Conservation (phyloP, 2,329 filamentous ascomycete genomes). For the Elsinoe australis region DNA sequence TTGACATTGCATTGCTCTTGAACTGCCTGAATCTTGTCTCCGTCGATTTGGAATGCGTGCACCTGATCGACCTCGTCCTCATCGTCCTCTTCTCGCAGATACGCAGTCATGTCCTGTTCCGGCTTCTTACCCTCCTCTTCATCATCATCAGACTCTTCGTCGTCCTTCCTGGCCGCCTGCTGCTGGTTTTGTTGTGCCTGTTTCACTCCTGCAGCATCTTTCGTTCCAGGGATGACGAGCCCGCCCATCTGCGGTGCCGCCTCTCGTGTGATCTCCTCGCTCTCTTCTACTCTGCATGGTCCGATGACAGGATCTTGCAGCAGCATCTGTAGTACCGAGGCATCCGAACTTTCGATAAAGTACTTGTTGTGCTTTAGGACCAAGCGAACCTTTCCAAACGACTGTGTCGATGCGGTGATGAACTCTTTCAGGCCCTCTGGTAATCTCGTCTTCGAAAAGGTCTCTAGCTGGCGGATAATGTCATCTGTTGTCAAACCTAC, state of each 20-base stretch:
- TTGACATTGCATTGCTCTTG: slow-evolving; percentile 77
- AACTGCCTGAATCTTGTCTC: slow-evolving; percentile 73
- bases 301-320: slow-evolving; percentile 78
- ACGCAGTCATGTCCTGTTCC: slow-evolving; percentile 57
- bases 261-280: slow-evolving; percentile 66
- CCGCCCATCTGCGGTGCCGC: slow-evolving; percentile 79
- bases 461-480: slow-evolving; percentile 81
- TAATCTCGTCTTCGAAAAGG: slow-evolving; percentile 80
- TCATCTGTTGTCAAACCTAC: slow-evolving; percentile 85
- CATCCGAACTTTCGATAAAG: slow-evolving; percentile 86
- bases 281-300: slow-evolving; percentile 64
- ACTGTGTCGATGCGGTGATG: slow-evolving; percentile 74
- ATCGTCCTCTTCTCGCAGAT: slow-evolving; percentile 63
- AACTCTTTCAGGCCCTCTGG: slow-evolving; percentile 74
- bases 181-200: slow-evolving; percentile 49
- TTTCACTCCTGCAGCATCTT: slow-evolving; percentile 79
- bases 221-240: slow-evolving; percentile 88
- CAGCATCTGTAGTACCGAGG: slow-evolving; percentile 76
- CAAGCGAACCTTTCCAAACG: slow-evolving; percentile 91
- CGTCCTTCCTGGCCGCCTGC: slow-evolving; percentile 38
- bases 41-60: slow-evolving; percentile 85
- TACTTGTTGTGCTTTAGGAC: slow-evolving; percentile 92
- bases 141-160: slow-evolving; percentile 45
- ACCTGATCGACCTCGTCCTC: slow-evolving; percentile 83
- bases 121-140: slow-evolving; percentile 47